Percentiles rank a stretch among this genome's conserved stretches.
phyloP scores from a whole-genome alignment of 208 protist species.

The Borovskyia barvae region DNA sequence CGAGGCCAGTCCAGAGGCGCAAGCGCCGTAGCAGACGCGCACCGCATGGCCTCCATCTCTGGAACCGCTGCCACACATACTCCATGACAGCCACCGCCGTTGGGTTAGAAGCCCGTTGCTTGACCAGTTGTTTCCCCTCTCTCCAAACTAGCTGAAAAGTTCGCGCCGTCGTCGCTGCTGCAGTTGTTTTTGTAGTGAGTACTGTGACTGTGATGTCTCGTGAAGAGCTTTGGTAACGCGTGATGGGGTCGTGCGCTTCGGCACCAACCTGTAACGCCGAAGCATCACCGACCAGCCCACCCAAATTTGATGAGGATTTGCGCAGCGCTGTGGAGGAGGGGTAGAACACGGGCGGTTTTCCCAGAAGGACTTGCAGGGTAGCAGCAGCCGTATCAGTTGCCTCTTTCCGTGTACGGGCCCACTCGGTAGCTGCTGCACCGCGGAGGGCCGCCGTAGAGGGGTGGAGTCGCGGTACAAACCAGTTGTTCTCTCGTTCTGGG shows the following conservation, averaged over 20 bases:
- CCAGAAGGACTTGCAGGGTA: constrained; percentile 1
- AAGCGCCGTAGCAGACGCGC: background rate
- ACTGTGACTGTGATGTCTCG: too few species aligned
- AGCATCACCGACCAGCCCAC: background rate
- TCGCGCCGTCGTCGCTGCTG: background rate
- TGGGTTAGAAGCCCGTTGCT: constrained; percentile 31
- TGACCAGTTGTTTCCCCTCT: constrained; percentile 27
- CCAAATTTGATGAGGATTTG: background rate
- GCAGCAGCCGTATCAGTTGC: too few species aligned
- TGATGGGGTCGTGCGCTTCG: background rate
- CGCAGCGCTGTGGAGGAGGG: constrained; percentile 17
- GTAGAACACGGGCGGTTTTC: constrained; percentile 13
- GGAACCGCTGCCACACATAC: constrained; percentile 43
- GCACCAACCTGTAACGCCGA: too few species aligned
- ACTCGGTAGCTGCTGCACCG: too few species aligned
- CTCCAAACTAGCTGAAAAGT: constrained; percentile 10
- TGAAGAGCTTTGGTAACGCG: background rate
- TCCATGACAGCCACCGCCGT: constrained; percentile 42
- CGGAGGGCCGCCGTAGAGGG: too few species aligned
- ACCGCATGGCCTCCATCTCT: constrained; percentile 20
- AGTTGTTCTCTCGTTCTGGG: too few species aligned
- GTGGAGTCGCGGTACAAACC: too few species aligned
- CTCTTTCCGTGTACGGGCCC: too few species aligned
- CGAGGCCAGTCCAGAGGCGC: background rate
- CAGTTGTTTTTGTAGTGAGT: background rate